Base-by-base conservation (phyloP, 148 eudicot genomes). In the Simmondsia chinensis region DNA sequence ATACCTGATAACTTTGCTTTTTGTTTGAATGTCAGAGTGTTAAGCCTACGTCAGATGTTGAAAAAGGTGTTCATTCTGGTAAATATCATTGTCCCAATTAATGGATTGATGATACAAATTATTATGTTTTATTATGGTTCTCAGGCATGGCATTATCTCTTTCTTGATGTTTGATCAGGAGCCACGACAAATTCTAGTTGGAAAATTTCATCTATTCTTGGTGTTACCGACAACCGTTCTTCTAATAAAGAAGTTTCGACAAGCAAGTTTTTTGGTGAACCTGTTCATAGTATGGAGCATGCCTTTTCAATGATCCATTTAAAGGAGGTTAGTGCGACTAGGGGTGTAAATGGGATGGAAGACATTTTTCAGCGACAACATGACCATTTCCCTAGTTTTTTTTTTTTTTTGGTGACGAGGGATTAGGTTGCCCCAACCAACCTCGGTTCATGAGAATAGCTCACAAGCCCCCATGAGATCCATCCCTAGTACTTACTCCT, bases 181-280 rank as follows among this genome's bases (percentile, higher is more conserved):
- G 72, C 56, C 35, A 27, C 58, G 22, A 21, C 69, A 43, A 69
- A 68, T 51, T 69, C 94, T 25, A 48, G 53, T 51, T 93, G 99
- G 99, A 82, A 89, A 19, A 82, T 93, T 58, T 61, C 99, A 33
- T 75, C 96, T 11, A 74, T 93, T 22, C 86, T 86, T 69, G 77
- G 94, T 44, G 70, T 71, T 12, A 33, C 56, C 28, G 94, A 79
- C 34, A 82, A 53, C 41, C 95, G 82, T 21, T 33, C 41, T 6
- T 44, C 89, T 47, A 28, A 47, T 13, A 86, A 79, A 64, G 83
- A 82, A 52, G 61, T 55, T 46, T 50, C 68, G 3, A 31, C 50
- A 20, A 75, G 42, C 66, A 70, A 59, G 57, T 41, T 76, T 27
- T 68, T 67, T 20, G 60, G 21, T 45, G 99, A 93, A 60, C 83